Evolutionary conservation across 208 protist species (phyloP), one percentile per base, ranked within the genome.

Genomic region (Trypanosoma vivax): DNA sequence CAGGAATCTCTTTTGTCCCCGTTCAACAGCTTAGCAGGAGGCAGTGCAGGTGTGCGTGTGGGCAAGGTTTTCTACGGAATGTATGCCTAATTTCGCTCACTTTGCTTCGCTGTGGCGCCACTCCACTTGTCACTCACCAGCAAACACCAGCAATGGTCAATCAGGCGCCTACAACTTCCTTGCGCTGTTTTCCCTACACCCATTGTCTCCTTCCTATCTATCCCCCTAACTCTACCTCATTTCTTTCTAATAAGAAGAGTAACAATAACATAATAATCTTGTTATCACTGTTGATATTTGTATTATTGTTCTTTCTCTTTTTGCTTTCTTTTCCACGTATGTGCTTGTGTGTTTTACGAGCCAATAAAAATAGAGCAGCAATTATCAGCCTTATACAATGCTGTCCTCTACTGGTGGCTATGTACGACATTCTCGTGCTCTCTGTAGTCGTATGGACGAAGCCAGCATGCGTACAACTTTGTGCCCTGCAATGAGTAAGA

Each of bases 331-430:
- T 52, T 2, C 28, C n/a, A 30, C 46, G 3, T 39, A 23, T 52
- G 28, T 14, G 3, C 2, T 45, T 37, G 33, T n/a, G 13, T 13
- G 13, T 37, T 37, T 37, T 37, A n/a, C 33, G 33, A n/a, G 13
- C 13, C 10, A n/a, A 37, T n/a, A 37, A n/a, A 37, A 37, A 7
- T 37, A 37, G 10, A 37, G 13, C 13, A 13, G 10, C 13, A 13
- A 7, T 13, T 37, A 13, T 7, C 33, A 37, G 33, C 7, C 33
- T n/a, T n/a, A 13, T 30, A 18, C 0, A 25, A 92, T 92, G 85
- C 40, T 92, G 14, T 89, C 81, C 39, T 78, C 75, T 56, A 84
- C 79, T 0, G 50, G 45, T 11, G 80, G 80, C 14, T 67, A 76
- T 41, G 21, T 51, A 13, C 38, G 48, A 29, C 66, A 52, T 59